A percentile compares a stretch with the other conserved stretches of the same genome.
These are phyloP conservation scores for Talaromyces thailandensis DNA, from an alignment of 495 filamentous ascomycete genomes.

Conservation along the genomic window DNA sequence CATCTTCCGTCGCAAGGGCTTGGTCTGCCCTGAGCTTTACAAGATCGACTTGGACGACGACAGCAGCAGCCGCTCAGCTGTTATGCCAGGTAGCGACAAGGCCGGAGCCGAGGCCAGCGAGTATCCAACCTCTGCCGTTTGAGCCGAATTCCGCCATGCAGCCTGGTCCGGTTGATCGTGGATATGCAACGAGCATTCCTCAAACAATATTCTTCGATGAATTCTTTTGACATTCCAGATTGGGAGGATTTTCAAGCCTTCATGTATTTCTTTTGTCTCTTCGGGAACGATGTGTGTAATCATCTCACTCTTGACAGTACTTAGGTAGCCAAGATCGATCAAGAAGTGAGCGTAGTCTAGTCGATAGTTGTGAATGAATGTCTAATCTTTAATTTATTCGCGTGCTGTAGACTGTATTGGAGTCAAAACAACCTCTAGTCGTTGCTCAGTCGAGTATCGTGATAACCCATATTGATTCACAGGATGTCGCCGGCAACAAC, in stretches of 20 bases:
- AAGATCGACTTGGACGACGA: slow-evolving; percentile 15
- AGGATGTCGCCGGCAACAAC: too few species aligned
- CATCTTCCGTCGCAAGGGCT: slow-evolving; percentile 33
- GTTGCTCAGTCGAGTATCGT: too few species aligned
- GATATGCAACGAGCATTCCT: background rate
- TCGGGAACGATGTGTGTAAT: background rate
- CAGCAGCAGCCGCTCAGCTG: background rate
- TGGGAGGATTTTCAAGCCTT: background rate
- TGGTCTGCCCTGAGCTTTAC: slow-evolving; percentile 33
- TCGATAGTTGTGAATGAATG: background rate
- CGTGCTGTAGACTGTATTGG: too few species aligned
- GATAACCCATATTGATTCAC: too few species aligned
- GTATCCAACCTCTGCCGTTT: background rate
- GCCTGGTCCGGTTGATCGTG: background rate
- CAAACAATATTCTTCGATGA: background rate
- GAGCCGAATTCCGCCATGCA: background rate
- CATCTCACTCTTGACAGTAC: background rate
- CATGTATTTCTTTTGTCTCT: background rate
- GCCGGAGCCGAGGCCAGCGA: background rate
- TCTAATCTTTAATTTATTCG: background rate
- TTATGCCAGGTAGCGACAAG: background rate
- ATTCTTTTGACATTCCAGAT: background rate
- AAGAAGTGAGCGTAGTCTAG: background rate
- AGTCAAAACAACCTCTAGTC: too few species aligned
- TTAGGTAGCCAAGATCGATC: background rate